Evolutionary conservation across 1,284 basidiomycete species (phyloP), one percentile per base, ranked within the genome.

Genomic region (Serendipita sp.): DNA sequence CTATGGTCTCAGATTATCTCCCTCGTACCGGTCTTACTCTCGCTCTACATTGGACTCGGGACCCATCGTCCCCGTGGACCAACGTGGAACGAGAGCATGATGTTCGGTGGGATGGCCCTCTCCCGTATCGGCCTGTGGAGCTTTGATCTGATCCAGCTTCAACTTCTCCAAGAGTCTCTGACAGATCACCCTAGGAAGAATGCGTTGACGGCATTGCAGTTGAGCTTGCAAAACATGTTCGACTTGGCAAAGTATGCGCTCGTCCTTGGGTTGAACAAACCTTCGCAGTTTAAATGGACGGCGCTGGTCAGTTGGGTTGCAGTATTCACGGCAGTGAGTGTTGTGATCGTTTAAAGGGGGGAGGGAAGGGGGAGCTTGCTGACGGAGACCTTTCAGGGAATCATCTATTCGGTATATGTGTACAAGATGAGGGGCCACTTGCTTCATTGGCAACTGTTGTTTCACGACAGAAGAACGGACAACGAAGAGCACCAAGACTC

Each of bases 51-150:
- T 13, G 69, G 0, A 71, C 73, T 12, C 66, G 62, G 65, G 10
- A 32, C 15, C 55, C 22, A 15, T 0, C 8, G 17, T 50, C n/a
- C 2, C 34, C 4, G 41, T 32, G 8, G 43, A 15, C 17, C 42
- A 10, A 13, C 35, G 3, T 41, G 17, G 13, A 26, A 34, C 30
- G 12, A 74, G 74, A 72, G 34, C 26, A 64, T 67, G 10, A 17
- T 67, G 13, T 66, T 66, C 60, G 60, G 65, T 72, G 78, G 78
- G 2, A 75, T 82, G 72, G 78, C 78, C 12, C 66, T 78, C 1
- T 78, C 76, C 0, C 71, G 79, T 4, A 74, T 80, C 34, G 79
- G 79, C 0, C 70, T 81, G 0, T 81, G 79, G 79, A 73, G 75
- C 0, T 81, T 81, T 66, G 79, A 80, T 65, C 72, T 81, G 6